Conservation (phyloP, 148 eudicot genomes). For the Vaccinium darrowii region DNA sequence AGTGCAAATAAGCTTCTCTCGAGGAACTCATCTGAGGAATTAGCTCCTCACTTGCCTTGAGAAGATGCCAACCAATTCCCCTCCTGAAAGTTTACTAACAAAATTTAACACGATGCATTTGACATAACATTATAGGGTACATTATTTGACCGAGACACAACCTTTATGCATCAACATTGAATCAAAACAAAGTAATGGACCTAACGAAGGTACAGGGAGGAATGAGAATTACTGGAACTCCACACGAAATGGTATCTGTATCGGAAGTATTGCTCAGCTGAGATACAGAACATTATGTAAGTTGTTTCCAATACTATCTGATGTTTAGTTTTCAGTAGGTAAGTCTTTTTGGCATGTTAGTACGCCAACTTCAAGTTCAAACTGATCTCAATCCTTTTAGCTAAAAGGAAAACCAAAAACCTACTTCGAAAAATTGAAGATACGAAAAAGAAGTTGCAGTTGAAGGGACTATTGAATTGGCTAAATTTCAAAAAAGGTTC, state of each 20-base stretch:
- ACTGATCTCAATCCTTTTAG: not conserved
- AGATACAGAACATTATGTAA: not conserved
- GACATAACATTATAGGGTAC: not conserved
- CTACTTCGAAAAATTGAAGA: not conserved
- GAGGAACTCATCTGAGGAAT: constrained; percentile 66
- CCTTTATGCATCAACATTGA: not conserved
- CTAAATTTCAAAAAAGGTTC: not conserved
- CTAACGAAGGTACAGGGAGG: not conserved
- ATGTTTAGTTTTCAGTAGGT: not conserved
- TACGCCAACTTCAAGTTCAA: not conserved
- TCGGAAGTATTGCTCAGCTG: not conserved
- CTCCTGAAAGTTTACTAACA: constrained; percentile 47
- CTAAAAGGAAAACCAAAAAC: not conserved
- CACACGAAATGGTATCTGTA: not conserved
- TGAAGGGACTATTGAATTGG: not conserved
- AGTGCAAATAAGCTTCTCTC: constrained; percentile 77
- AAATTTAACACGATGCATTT: not conserved
- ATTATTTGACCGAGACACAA: not conserved
- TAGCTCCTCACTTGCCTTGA: constrained; percentile 89
- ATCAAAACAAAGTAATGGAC: not conserved
- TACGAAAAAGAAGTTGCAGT: not conserved
- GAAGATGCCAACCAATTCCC: constrained; percentile 97
- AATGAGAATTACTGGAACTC: not conserved
- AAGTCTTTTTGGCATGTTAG: not conserved
- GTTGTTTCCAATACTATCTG: not conserved